Conservation (phyloP, 2,329 filamentous ascomycete species). For the Botrytis byssoidea region DNA sequence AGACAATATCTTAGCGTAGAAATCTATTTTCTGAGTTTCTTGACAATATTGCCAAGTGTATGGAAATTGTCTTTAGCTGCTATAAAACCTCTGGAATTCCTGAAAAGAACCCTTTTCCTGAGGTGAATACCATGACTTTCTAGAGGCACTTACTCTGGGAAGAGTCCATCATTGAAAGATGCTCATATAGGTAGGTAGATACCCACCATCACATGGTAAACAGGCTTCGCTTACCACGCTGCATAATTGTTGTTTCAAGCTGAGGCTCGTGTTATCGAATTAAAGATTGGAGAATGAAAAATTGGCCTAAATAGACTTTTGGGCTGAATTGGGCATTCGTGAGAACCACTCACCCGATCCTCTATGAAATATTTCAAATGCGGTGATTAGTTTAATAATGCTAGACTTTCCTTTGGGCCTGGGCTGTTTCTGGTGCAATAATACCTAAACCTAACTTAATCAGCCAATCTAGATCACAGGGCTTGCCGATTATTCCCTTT, state of each 20-base stretch:
- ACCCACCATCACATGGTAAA: neutral
- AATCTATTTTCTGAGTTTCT: neutral
- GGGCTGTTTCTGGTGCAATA: neutral
- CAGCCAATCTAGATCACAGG: too few relatives aligned
- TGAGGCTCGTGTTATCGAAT: neutral
- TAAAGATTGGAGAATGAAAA: neutral
- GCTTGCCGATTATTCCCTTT: neutral
- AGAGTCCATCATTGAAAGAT: neutral
- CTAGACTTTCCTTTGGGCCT: neutral
- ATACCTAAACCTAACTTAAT: neutral
- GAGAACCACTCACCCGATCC: too few relatives aligned
- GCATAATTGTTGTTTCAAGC: neutral
- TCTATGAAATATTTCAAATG: neutral
- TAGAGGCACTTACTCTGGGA: neutral
- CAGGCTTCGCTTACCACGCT: neutral
- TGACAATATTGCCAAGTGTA: neutral
- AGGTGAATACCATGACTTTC: neutral
- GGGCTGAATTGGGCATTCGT: too few relatives aligned
- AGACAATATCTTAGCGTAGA: neutral
- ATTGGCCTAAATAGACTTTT: neutral
- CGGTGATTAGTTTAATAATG: neutral
- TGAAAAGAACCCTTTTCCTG: too few relatives aligned
- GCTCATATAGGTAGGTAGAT: neutral
- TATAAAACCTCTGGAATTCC: neutral
- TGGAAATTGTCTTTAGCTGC: neutral